Base-by-base conservation (phyloP, 202 grass and related monocot genomes). In the Panicum virgatum region DNA sequence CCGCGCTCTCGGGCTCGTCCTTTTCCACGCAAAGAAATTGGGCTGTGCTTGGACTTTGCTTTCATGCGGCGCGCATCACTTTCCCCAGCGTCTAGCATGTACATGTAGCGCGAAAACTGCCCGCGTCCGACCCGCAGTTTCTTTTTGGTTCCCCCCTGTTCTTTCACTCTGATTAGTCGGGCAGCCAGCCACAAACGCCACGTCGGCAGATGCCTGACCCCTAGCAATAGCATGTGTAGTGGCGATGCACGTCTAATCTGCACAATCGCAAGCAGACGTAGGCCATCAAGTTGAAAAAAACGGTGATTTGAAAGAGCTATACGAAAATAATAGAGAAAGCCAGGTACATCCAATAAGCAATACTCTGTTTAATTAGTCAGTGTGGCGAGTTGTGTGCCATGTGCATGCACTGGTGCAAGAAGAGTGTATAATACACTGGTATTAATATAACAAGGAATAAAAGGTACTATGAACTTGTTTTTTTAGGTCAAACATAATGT, bases 31-130 rank as follows among this genome's bases (percentile, higher is more conserved):
- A 59, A 71, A 71, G 61, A 72, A 79, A 59, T 68, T 34, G 29
- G 65, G 20, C 12, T 5, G n/a, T n/a, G n/a, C n/a, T n/a, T n/a
- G n/a, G n/a, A n/a, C n/a, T n/a, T 73, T 68, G 48, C 66, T 85
- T 86, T 86, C 78, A 82, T 53, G 83, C 42, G 32, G 73, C 73
- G 62, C 6, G 27, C 5, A 27, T 89, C 83, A 82, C 79, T 86
- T 73, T 89, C 83, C 60, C 60, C 71, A 51, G 39, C 27, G 82
- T 59, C 63, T 66, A 76, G 82, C 78, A 86, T 89, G 78, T 89
- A 23, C 72, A 39, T 66, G 82, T 73, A 52, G 38, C 18, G 4
- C 2, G 87, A 89, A 82, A 89, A 78, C 18, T 72, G 65, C 66
- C 25, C 42, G 42, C 10, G 25, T 52, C 54, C 39, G 56, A n/a